Percentiles rank a stretch among this genome's conserved stretches.
These are phyloP conservation scores for Tetratostichococcus sp. DNA, from an alignment of 139 green algal species.

Conservation along the genomic window DNA sequence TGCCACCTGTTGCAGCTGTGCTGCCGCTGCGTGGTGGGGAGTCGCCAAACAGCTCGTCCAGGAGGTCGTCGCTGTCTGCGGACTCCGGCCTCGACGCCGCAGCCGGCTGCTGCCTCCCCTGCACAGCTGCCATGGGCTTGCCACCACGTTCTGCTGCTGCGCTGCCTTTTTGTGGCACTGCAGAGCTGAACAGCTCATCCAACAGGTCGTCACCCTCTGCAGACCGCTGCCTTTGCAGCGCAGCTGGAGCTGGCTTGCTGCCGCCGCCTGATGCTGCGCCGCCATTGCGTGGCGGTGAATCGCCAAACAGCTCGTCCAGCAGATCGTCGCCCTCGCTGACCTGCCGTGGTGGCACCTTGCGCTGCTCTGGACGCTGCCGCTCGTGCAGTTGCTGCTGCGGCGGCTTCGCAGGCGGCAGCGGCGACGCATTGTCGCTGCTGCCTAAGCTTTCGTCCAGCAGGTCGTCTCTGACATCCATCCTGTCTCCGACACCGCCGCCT, in stretches of 20 bases:
- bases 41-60: not conserved
- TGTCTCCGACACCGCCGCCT: too few species aligned
- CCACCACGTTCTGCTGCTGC: too few species aligned
- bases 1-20: too few species aligned
- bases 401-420: not conserved
- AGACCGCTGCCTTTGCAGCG: not conserved
- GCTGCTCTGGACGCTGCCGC: not conserved
- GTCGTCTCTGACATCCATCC: too few species aligned
- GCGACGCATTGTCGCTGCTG: constrained; percentile 6
- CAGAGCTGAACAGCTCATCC: not conserved
- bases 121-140: too few species aligned
- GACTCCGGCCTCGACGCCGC: not conserved
- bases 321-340: not conserved
- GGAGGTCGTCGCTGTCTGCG: not conserved
- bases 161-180: not conserved
- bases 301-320: not conserved
- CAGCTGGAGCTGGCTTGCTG: too few species aligned
- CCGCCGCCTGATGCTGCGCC: too few species aligned
- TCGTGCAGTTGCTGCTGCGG: not conserved
- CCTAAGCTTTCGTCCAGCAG: constrained; percentile 18
- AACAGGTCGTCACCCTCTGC: not conserved
- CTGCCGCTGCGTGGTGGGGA: too few species aligned
- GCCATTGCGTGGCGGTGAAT: not conserved
- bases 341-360: not conserved
- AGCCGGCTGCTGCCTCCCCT: not conserved